phyloP scores from a whole-genome alignment of 305 asterid species.

The Stenogyne calaminthoides region DNA sequence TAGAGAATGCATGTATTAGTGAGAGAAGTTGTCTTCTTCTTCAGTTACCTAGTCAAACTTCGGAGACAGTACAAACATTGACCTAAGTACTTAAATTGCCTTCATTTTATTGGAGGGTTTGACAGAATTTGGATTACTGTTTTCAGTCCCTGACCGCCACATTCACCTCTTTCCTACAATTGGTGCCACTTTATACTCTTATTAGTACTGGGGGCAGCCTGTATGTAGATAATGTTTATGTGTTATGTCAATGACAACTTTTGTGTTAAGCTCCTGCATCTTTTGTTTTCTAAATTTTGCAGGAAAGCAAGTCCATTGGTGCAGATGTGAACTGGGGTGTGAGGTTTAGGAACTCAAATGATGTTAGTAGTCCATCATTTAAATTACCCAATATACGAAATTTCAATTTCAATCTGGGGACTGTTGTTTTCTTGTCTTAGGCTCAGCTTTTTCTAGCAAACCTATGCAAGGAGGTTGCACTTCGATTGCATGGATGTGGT shows the following conservation, averaged over 20 bases:
- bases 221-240: constrained; percentile 17
- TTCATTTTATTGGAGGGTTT: constrained; percentile 5
- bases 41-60: not conserved
- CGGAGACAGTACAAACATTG: not conserved
- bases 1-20: not conserved
- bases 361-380: constrained; percentile 53
- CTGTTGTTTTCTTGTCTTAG: constrained; percentile 52
- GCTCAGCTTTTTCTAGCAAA: constrained; percentile 56
- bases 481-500: constrained; percentile 88
- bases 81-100: constrained; percentile 4
- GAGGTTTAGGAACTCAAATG: constrained; percentile 80
- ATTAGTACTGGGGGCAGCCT: constrained; percentile 10
- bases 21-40: constrained; percentile 1
- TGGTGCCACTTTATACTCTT: constrained; percentile 7
- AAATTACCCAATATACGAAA: constrained; percentile 2
- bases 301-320: constrained; percentile 96
- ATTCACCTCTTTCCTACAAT: not conserved
- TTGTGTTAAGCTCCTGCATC: constrained; percentile 6
- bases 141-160: not conserved
- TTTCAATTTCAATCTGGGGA: constrained; percentile 27
- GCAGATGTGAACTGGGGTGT: constrained; percentile 99
- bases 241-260: not conserved
- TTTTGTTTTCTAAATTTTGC: constrained; percentile 34
- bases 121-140: constrained; percentile 8
- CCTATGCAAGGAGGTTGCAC: constrained; percentile 89